Conservation (phyloP, 768 basidiomycete genomes). For the Rhodotorula diobovata region DNA sequence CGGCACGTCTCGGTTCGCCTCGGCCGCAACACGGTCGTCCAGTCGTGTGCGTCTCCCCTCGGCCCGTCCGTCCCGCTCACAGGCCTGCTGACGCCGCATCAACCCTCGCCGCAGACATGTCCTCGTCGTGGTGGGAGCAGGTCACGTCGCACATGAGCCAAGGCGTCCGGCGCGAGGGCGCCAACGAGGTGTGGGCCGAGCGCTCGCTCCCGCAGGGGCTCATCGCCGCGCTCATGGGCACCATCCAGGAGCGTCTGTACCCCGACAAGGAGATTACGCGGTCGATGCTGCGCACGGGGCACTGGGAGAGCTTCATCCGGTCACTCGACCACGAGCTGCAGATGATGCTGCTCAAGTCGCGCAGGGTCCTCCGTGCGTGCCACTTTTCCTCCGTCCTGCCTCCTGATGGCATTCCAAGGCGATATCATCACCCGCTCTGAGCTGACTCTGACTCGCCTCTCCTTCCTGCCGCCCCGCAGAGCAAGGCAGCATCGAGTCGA, state of each 20-base stretch:
- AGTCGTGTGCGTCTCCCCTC: slow-evolving; percentile 6
- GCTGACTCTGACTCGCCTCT: background rate
- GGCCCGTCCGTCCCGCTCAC: background rate
- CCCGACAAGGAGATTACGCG: slow-evolving; percentile 37
- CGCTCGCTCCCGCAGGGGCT: slow-evolving; percentile 28
- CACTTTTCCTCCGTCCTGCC: background rate
- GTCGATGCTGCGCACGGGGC: slow-evolving; percentile 19
- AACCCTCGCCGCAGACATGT: slow-evolving; percentile 17
- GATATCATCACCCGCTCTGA: too few relatives aligned
- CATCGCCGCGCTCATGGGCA: slow-evolving; percentile 35
- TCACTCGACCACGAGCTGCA: slow-evolving; percentile 33
- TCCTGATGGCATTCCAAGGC: too few relatives aligned
- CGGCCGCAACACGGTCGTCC: slow-evolving; percentile 33
- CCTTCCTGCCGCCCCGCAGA: slow-evolving; percentile 2
- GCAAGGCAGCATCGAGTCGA: slow-evolving; percentile 34
- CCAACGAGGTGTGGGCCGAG: slow-evolving; percentile 29
- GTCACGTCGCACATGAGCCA: slow-evolving; percentile 27
- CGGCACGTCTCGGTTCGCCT: slow-evolving; percentile 32
- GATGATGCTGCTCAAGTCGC: slow-evolving; percentile 30
- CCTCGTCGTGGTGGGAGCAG: slow-evolving; percentile 36
- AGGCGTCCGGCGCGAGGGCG: slow-evolving; percentile 10
- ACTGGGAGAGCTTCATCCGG: slow-evolving; percentile 37
- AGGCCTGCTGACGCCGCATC: background rate
- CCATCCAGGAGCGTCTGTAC: slow-evolving; percentile 37
- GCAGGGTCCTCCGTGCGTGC: slow-evolving; percentile 21